Percentiles rank a stretch among this genome's conserved stretches.
Conservation (phyloP, 2,329 filamentous ascomycete species). For the Hypoxylon sp. region DNA sequence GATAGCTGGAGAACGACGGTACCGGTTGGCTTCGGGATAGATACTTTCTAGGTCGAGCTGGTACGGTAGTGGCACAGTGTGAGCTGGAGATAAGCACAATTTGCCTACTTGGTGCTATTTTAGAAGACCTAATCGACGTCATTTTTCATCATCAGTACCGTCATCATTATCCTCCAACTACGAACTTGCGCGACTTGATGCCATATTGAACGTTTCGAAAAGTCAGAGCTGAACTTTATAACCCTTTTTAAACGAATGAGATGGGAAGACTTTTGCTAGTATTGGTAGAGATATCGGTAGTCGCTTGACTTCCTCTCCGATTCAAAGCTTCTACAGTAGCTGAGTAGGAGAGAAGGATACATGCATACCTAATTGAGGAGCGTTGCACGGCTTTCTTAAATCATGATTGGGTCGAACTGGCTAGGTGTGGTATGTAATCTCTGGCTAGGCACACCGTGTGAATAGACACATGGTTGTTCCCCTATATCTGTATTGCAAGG, state of each 20-base stretch:
- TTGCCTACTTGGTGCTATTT: constrained; percentile 16
- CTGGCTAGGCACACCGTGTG: constrained; percentile 14
- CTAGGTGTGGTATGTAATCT: constrained; percentile 6
- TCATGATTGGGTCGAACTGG: constrained; percentile 20
- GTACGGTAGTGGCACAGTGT: constrained; percentile 28
- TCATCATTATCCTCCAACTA: constrained; percentile 17
- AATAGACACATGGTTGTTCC: constrained; percentile 3
- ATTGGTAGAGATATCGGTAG: not conserved
- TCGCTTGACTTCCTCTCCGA: not conserved
- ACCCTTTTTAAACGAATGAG: constrained; percentile 20
- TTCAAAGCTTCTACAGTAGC: not conserved
- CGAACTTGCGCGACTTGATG: constrained; percentile 12
- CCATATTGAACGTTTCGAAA: constrained; percentile 9
- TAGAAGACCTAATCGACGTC: constrained; percentile 32
- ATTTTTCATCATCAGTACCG: constrained; percentile 25
- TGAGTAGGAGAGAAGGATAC: too few relatives aligned
- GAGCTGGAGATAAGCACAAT: constrained; percentile 12
- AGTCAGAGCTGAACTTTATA: constrained; percentile 3
- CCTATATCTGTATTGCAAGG: constrained; percentile 19
- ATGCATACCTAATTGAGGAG: constrained; percentile 15
- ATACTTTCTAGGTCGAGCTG: constrained; percentile 24
- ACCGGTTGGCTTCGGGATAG: constrained; percentile 16
- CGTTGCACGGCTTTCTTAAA: not conserved
- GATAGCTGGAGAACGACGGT: constrained; percentile 12
- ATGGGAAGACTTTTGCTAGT: not conserved